Evolutionary conservation across 208 protist species (phyloP).

Genomic region (Crithidia brevicula): DNA sequence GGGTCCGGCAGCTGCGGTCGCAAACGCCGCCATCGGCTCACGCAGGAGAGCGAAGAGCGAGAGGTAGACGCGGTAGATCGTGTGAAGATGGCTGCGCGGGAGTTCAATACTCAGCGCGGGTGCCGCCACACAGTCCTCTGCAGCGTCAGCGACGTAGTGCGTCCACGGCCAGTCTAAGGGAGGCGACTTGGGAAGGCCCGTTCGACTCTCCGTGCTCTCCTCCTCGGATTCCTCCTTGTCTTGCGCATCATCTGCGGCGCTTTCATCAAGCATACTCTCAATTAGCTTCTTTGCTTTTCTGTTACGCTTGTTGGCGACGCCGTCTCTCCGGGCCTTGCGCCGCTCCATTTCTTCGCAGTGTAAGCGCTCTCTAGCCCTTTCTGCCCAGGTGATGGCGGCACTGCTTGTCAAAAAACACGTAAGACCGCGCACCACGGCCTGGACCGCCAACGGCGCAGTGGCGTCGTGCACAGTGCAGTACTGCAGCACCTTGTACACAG

Average conservation of each 20-base stretch:
- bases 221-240: constrained; percentile 24
- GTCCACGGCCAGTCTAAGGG: constrained; percentile 44
- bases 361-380: constrained; percentile 25
- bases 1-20: constrained; percentile 23
- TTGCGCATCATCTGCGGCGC: neutral
- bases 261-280: constrained; percentile 1
- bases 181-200: constrained; percentile 17
- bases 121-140: neutral
- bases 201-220: constrained; percentile 17
- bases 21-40: constrained; percentile 68
- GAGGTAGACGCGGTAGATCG: constrained; percentile 81
- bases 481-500: constrained; percentile 57
- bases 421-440: constrained; percentile 58
- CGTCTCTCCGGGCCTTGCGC: constrained; percentile 4
- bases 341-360: constrained; percentile 29
- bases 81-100: constrained; percentile 78
- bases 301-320: neutral
- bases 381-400: constrained; percentile 50
- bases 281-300: constrained; percentile 1
- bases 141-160: constrained; percentile 6
- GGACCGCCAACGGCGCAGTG: constrained; percentile 48
- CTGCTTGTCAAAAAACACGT: constrained; percentile 73
- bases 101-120: constrained; percentile 41
- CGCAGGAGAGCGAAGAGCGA: constrained; percentile 70
- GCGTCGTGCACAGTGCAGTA: constrained; percentile 52